Evolutionary conservation across 208 protist species (phyloP), one percentile per base, ranked within the genome.

Genomic region (Crithidia mellificae): DNA sequence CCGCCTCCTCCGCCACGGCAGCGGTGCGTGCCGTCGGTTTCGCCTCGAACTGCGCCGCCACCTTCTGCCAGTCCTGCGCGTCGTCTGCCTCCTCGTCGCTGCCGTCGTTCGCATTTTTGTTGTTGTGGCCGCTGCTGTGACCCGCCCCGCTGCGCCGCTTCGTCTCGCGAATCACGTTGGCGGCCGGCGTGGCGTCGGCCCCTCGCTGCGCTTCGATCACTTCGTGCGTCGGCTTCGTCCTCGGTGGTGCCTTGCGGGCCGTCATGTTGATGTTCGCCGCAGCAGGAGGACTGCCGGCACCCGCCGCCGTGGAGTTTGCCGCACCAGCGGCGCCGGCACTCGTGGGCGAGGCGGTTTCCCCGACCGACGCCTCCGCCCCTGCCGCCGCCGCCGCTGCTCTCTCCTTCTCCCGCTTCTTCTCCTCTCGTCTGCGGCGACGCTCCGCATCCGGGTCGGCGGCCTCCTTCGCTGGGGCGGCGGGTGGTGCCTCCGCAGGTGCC

Each of bases 181-280:
- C 75, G 2, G 81, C 77, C 22, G 80, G 79, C 1, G 73, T 74
- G 17, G 74, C 70, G 38, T 61, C 77, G 2, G 67, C 74, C 1
- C 64, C 71, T 61, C 63, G 63, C 27, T 77, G 62, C n/a, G 70
- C 83, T 7, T 71, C 79, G 24, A 92, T 77, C 24, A 92, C 87
- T 47, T 93, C 82, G 47, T 95, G 87, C 12, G 87, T 90, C 11
- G 85, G 83, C 65, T 91, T 91, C 52, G 77, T 77, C 22, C 80
- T 79, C 25, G 90, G 85, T n/a, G 90, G 87, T 0, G 85, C 87
- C 77, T 93, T 91, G 8, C 80, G 80, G n/a, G 85, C 77, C 15
- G 39, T 80, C 24, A 73, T 68, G 11, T 77, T 76, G 30, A 43
- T 50, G 49, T 4, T 53, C 51, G 49, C 30, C 53, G 46, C 58